Evolutionary conservation across 2,329 filamentous ascomycete genomes (phyloP), one percentile per base, ranked within the genome.

Genomic region (Sclerotinia glacialis): DNA sequence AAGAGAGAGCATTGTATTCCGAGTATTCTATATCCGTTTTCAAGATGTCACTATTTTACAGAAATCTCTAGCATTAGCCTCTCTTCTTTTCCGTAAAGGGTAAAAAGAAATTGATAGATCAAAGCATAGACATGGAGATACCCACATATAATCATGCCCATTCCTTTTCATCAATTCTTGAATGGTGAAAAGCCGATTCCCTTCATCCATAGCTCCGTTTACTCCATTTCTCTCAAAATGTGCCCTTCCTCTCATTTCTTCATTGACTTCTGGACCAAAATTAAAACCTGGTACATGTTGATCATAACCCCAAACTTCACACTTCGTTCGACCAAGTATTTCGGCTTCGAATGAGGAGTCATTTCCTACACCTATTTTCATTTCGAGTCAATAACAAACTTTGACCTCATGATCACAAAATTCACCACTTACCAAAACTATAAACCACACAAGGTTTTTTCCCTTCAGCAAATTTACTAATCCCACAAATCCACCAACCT

Each of bases 401-500:
- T n/a, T 12, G 9, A 1, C 42, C 12, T 9, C 3, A 12, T 3
- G 7, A 34, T 16, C 2, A 40, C 21, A 16, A 8, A 37, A 62
- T 62, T 8, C 34, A 49, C 7, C 23, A 52, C 63, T 52, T 6
- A 59, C 63, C 63, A 65, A 65, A 65, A 52, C 63, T 65, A 50
- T 65, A 65, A 31, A 65, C 31, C 23, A 65, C 31, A 34, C 63
- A 65, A 65, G 28, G 31, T 11, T 50, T 26, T 44, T 31, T 28
- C n/a, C 71, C 69, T n/a, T 71, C 68, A 6, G 76, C 76, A 67
- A 77, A 78, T 40, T 72, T 71, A 18, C 74, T 76, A 75, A 80
- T 77, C 52, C 78, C 79, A 71, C 78, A 80, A 28, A 80, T 75
- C 76, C 78, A 79, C 69, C 80, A 80, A 40, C 79, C 79, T 26